Percentiles rank a stretch among this genome's conserved stretches.
phyloP scores from a whole-genome alignment of 148 eudicot genomes.

The Persicaria tinctoria region DNA sequence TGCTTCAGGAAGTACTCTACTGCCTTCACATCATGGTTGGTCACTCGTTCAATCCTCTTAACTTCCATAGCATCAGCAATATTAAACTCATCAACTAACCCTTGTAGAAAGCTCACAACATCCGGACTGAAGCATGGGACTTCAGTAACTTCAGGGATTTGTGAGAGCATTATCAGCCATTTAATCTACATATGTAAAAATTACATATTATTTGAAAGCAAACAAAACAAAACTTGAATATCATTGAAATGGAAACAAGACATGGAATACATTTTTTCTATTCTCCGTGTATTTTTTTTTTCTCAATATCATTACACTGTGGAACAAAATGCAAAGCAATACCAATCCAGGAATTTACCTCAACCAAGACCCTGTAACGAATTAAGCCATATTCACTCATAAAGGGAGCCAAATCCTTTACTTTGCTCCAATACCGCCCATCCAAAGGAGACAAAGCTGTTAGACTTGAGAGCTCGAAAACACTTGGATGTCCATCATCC shows the following conservation, averaged over 20 bases:
- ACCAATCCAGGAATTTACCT: constrained; percentile 32
- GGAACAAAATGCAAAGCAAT: background rate
- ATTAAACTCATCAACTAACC: constrained; percentile 56
- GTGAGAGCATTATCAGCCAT: constrained; percentile 78
- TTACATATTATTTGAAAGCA: background rate
- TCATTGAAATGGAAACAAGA: background rate
- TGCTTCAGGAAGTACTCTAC: constrained; percentile 90
- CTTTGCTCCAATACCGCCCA: constrained; percentile 77
- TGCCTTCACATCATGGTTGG: constrained; percentile 96
- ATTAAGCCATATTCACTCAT: constrained; percentile 85
- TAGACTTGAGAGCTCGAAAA: constrained; percentile 55
- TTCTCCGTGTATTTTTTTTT: background rate
- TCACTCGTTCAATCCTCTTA: constrained; percentile 74
- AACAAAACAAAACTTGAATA: too few relatives aligned
- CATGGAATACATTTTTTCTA: background rate
- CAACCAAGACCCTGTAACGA: constrained; percentile 62
- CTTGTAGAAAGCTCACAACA: constrained; percentile 47
- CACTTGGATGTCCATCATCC: background rate
- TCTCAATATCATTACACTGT: background rate
- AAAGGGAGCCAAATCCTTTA: constrained; percentile 72
- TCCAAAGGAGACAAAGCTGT: constrained; percentile 71
- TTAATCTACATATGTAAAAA: constrained; percentile 41
- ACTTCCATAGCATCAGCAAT: constrained; percentile 72
- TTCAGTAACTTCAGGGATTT: constrained; percentile 63
- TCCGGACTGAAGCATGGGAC: constrained; percentile 70